Percentiles rank a stretch among this genome's conserved stretches.
These are phyloP conservation scores for Bromus sterilis DNA, from an alignment of 176 grass and related monocot species.

Conservation along the genomic window DNA sequence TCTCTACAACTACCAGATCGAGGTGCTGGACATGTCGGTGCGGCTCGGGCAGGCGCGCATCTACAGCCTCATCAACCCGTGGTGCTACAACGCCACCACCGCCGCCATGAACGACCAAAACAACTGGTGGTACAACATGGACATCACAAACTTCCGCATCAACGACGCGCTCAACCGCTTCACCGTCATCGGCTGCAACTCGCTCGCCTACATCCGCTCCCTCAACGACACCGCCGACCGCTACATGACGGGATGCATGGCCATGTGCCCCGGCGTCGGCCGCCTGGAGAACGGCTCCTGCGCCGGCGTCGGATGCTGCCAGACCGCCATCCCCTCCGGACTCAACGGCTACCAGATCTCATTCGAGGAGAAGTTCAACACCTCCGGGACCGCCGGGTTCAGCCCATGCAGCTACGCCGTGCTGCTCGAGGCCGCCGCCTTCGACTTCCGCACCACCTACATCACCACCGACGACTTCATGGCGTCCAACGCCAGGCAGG, in stretches of 20 bases:
- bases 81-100: conserved; percentile 42
- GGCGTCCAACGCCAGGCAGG: background rate
- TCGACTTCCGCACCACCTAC: conserved; percentile 41
- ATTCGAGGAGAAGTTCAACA: conserved; percentile 40
- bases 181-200: conserved; percentile 69
- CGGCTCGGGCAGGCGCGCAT: conserved; percentile 30
- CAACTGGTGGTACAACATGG: conserved; percentile 40
- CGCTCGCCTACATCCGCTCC: conserved; percentile 39
- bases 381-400: background rate
- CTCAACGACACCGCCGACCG: background rate
- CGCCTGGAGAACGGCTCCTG: conserved; percentile 33
- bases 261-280: conserved; percentile 21
- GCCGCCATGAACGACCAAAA: background rate
- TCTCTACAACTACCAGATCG: conserved; percentile 45
- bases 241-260: conserved; percentile 53
- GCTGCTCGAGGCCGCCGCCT: conserved; percentile 43
- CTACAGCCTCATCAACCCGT: conserved; percentile 31
- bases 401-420: conserved; percentile 52
- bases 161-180: conserved; percentile 55
- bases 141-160: conserved; percentile 48
- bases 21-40: conserved; percentile 41
- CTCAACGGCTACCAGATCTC: conserved; percentile 28
- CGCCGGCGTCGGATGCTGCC: conserved; percentile 73
- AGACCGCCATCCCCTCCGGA: conserved; percentile 41
- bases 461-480: conserved; percentile 41